A percentile compares a stretch with the other conserved stretches of the same genome.
These are phyloP conservation scores for Amphirosellinia nigrospora DNA, from an alignment of 495 filamentous ascomycete genomes.

Conservation along the genomic window DNA sequence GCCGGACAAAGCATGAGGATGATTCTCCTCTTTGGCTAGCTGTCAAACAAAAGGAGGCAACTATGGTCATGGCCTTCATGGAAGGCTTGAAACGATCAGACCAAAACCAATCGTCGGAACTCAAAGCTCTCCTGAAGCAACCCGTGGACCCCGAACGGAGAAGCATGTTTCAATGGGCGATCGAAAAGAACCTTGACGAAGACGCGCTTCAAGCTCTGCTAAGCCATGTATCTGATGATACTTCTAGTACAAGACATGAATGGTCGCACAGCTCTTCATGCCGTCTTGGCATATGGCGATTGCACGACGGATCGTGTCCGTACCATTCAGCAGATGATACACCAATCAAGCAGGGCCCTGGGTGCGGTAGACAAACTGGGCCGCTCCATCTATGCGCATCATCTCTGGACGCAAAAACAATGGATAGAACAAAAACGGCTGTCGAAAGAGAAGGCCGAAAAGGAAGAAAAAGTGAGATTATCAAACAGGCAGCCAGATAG, in stretches of 20 bases:
- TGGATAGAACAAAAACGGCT: background rate
- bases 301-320: background rate
- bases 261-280: background rate
- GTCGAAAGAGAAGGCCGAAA: background rate
- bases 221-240: background rate
- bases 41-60: background rate
- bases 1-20: background rate
- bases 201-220: slow-evolving; percentile 5
- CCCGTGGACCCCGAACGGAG: background rate
- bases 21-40: background rate
- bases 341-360: background rate
- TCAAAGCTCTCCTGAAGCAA: background rate
- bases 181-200: background rate
- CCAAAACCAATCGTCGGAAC: background rate
- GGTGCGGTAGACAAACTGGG: background rate
- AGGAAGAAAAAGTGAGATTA: background rate
- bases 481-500: background rate
- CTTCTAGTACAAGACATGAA: background rate
- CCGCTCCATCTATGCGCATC: background rate
- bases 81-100: background rate
- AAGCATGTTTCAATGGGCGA: background rate
- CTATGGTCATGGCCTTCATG: slow-evolving; percentile 7
- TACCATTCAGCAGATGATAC: background rate
- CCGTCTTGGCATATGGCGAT: background rate
- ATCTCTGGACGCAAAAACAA: background rate